Evolutionary conservation across 2,329 filamentous ascomycete species (phyloP), one percentile per base, ranked within the genome.

Genomic region (Furcasterigmium furcatum): DNA sequence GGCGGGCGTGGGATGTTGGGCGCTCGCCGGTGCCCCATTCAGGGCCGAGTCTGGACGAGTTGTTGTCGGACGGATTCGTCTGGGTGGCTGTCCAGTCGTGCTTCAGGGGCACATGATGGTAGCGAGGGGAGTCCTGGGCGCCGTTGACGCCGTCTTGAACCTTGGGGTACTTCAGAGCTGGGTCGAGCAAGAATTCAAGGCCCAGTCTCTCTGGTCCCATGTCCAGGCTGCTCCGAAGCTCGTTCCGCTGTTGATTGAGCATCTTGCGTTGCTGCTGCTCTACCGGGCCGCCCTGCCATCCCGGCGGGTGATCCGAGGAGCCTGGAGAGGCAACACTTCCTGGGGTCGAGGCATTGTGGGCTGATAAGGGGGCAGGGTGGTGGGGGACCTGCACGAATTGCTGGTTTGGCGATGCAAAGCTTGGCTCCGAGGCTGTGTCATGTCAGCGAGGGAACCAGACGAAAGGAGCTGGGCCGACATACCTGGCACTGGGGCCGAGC

Each of bases 181-280:
- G 67, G 47, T 85, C 82, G 2, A 92, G 73, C 2, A 94, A 71
- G 54, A 91, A 91, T 46, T 84, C 85, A 25, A 94, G 34, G 6
- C 83, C 85, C 9, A 91, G 72, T 39, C 83, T 77, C 58, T 91
- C 87, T 1, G 77, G 70, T 3, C 77, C 76, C 47, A 87, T 67
- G 32, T 85, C 78, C 2, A 87, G 60, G 32, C 75, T 76, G 46
- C 84, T 79, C 16, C 71, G 62, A 41, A 74, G 65, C 18, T 74
- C 70, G 24, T 74, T 67, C 7, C 70, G 70, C 53, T 78, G 77
- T 56, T 75, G 76, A 50, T 61, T 70, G 44, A 70, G 60, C 48
- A 59, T 48, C 45, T 55, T 64, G 46, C 51, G 56, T 43, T 66
- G 61, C 42, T 50, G 52, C 46, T 59, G 55, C 18, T 55, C 45